Percentiles rank a stretch among this genome's conserved stretches.
These are phyloP conservation scores for Leonotis leonurus DNA, from an alignment of 257 asterid species.

Conservation along the genomic window DNA sequence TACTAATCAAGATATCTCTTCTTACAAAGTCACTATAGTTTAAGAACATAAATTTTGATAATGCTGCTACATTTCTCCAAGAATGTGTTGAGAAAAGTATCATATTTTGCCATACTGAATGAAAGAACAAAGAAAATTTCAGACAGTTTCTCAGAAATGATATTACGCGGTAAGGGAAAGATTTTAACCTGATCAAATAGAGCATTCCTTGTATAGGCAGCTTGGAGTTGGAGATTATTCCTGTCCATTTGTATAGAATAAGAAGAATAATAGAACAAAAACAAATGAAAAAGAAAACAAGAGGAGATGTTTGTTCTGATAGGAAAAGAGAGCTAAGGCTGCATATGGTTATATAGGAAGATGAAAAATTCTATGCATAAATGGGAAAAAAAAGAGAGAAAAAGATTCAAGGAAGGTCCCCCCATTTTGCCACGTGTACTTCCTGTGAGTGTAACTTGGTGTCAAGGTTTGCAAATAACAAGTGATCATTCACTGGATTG, in stretches of 20 bases:
- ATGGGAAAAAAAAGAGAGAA: neutral
- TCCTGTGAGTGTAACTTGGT: neutral
- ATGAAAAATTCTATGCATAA: neutral
- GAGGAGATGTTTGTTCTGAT: constrained; percentile 5
- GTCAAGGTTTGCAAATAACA: too few species aligned
- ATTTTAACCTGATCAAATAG: constrained; percentile 57
- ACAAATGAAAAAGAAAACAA: neutral
- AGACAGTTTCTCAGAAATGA: neutral
- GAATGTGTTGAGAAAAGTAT: neutral
- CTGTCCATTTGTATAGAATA: constrained; percentile 26
- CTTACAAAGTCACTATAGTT: too few species aligned
- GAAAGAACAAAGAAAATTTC: neutral
- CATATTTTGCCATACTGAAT: too few species aligned
- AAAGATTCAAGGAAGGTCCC: constrained; percentile 11
- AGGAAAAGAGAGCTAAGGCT: constrained; percentile 6
- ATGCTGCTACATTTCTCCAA: constrained; percentile 6
- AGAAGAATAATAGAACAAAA: neutral
- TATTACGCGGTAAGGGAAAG: neutral
- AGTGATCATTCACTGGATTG: too few species aligned
- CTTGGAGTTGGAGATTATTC: constrained; percentile 35
- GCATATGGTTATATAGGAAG: constrained; percentile 23
- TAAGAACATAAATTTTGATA: neutral
- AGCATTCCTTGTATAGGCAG: constrained; percentile 37
- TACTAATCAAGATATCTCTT: too few species aligned
- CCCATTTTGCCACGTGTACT: constrained; percentile 7